Evolutionary conservation across 352 stramenopile species (phyloP).

Genomic region (Pythium pyrilobum): DNA sequence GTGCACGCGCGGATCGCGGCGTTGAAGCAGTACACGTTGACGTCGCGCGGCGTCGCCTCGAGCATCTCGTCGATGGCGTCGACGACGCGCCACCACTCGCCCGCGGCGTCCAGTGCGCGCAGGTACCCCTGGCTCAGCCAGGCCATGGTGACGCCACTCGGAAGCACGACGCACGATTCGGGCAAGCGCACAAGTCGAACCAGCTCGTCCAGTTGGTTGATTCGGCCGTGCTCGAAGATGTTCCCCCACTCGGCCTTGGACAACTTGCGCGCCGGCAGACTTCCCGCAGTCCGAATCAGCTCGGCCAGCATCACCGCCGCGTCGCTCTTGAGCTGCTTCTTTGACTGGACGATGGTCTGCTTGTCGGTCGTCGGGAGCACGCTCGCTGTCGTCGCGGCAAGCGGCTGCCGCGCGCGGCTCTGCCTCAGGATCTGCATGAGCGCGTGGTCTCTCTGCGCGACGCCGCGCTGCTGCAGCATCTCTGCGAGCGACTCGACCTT

Average conservation of each 20-base stretch:
- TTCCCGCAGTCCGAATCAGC: background rate
- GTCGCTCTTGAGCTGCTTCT: conserved; percentile 5
- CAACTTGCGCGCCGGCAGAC: background rate
- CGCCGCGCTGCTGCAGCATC: conserved; percentile 1
- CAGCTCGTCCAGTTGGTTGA: conserved; percentile 22
- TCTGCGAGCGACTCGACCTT: conserved; percentile 10
- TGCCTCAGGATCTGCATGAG: conserved; percentile 10
- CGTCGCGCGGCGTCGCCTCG: background rate
- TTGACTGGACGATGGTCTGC: too few relatives aligned
- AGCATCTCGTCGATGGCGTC: conserved; percentile 6
- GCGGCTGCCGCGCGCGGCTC: background rate
- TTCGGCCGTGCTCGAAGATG: conserved; percentile 17
- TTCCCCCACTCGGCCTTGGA: conserved; percentile 11
- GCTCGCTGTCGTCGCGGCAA: too few relatives aligned
- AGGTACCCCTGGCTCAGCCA: conserved; percentile 13
- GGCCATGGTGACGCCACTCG: background rate
- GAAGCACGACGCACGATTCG: too few relatives aligned
- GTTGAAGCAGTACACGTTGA: conserved; percentile 16
- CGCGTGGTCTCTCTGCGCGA: conserved; percentile 9
- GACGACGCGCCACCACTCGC: conserved; percentile 12
- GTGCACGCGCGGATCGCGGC: conserved; percentile 12
- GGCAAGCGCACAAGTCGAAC: conserved; percentile 2
- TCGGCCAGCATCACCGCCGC: background rate
- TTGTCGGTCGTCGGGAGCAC: too few relatives aligned
- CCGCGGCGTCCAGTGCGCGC: conserved; percentile 1